phyloP scores from a whole-genome alignment of 306 rosid genomes.

The Oemleria cerasiformis region DNA sequence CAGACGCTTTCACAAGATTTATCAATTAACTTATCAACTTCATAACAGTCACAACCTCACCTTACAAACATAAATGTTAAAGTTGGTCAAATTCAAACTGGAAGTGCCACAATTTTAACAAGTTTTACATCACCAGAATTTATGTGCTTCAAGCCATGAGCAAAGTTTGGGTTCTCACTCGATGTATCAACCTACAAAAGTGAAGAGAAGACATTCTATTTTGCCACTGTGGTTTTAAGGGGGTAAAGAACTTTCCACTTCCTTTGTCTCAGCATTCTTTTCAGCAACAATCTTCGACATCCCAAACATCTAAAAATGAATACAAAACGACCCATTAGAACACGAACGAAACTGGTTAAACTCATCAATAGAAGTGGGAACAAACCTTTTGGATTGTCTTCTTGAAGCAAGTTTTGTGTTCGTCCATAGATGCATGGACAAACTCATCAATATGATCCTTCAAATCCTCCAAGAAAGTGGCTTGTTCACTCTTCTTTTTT shows the following conservation, averaged over 20 bases:
- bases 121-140: neutral
- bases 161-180: neutral
- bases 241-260: slow-evolving; percentile 74
- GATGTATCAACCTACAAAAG: neutral
- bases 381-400: slow-evolving; percentile 74
- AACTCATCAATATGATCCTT: slow-evolving; percentile 93
- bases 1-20: too few relatives aligned
- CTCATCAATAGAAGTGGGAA: neutral
- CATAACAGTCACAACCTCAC: too few relatives aligned
- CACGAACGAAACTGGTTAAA: neutral
- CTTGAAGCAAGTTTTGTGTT: slow-evolving; percentile 79
- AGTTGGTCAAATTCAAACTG: too few relatives aligned
- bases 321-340: slow-evolving; percentile 5
- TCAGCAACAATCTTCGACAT: slow-evolving; percentile 80
- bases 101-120: neutral
- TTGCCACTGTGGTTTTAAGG: slow-evolving; percentile 51
- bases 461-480: slow-evolving; percentile 71
- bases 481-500: slow-evolving; percentile 76
- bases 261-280: slow-evolving; percentile 50
- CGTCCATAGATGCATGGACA: slow-evolving; percentile 78
- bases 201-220: slow-evolving; percentile 30
- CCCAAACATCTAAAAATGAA: slow-evolving; percentile 70
- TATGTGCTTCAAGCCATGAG: neutral
- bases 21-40: too few relatives aligned
- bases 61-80: too few relatives aligned